Evolutionary conservation across 805 yeast genomes (phyloP).

Genomic region (Metschnikowia similis): DNA sequence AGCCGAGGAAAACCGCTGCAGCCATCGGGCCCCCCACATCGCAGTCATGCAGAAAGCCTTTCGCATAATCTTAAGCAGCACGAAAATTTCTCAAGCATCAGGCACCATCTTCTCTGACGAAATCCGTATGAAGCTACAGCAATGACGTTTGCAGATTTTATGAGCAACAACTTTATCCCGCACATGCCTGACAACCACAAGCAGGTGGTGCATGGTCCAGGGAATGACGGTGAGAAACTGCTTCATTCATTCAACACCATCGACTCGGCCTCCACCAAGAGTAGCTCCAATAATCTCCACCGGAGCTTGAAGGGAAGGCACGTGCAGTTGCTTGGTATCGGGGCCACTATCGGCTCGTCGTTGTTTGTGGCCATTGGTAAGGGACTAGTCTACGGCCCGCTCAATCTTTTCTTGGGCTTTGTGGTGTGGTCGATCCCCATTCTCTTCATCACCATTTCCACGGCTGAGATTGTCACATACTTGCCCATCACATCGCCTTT

Average conservation of each 20-base stretch:
- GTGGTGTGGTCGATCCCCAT: conserved; percentile 68
- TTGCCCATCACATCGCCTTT: conserved; percentile 77
- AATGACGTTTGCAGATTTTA: conserved; percentile 6
- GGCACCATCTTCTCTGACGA: not conserved
- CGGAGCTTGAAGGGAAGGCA: conserved; percentile 63
- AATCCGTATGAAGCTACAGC: not conserved
- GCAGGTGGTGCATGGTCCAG: not conserved
- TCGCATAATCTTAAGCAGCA: not conserved
- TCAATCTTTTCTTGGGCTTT: conserved; percentile 60
- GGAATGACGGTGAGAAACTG: not conserved
- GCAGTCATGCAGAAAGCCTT: not conserved
- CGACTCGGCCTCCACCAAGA: conserved; percentile 9
- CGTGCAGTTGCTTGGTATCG: conserved; percentile 72
- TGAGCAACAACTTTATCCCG: conserved; percentile 16
- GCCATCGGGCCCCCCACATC: conserved; percentile 1
- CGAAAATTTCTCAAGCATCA: not conserved
- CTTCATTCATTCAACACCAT: conserved; percentile 5
- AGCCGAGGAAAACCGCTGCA: not conserved
- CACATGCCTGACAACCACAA: conserved; percentile 7
- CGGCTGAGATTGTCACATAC: conserved; percentile 77
- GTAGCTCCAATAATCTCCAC: conserved; percentile 19
- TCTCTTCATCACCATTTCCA: conserved; percentile 59
- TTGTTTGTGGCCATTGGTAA: conserved; percentile 69
- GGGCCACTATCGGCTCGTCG: conserved; percentile 82
- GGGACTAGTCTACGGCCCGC: conserved; percentile 64